Evolutionary conservation across 2,329 filamentous ascomycete species (phyloP).

Genomic region (Nothophaeocryptopus gaeumannii): DNA sequence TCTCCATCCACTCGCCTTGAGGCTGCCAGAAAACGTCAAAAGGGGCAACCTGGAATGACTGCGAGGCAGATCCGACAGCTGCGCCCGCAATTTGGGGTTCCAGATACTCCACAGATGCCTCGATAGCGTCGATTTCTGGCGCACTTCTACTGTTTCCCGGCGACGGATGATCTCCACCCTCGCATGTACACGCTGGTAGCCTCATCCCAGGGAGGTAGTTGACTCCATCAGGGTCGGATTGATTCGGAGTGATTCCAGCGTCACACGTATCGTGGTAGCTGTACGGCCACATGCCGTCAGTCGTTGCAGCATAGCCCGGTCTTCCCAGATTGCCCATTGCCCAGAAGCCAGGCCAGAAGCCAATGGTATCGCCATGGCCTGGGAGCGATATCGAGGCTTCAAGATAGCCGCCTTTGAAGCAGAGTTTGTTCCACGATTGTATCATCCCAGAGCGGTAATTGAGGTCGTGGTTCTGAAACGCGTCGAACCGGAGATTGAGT

Average conservation of each 20-base stretch:
- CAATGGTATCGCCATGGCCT: slow-evolving; percentile 62
- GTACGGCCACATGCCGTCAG: slow-evolving; percentile 72
- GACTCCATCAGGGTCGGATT: slow-evolving; percentile 65
- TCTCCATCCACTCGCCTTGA: slow-evolving; percentile 56
- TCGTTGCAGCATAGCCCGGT: slow-evolving; percentile 66
- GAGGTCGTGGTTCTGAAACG: slow-evolving; percentile 61
- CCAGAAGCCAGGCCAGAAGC: slow-evolving; percentile 76
- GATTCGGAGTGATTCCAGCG: slow-evolving; percentile 68
- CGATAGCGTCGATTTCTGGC: slow-evolving; percentile 70
- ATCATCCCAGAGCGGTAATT: slow-evolving; percentile 52
- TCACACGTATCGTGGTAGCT: slow-evolving; percentile 68
- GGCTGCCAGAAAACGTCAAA: slow-evolving; percentile 70
- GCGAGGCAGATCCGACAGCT: slow-evolving; percentile 58
- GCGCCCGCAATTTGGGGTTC: slow-evolving; percentile 46
- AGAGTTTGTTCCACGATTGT: slow-evolving; percentile 53
- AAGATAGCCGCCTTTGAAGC: slow-evolving; percentile 67
- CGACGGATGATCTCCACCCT: slow-evolving; percentile 61
- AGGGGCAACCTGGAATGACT: slow-evolving; percentile 65
- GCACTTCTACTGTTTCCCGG: slow-evolving; percentile 64
- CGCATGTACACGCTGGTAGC: slow-evolving; percentile 66
- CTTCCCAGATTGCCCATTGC: slow-evolving; percentile 70
- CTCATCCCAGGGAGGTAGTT: slow-evolving; percentile 68
- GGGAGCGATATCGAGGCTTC: slow-evolving; percentile 70
- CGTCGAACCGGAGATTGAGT: slow-evolving; percentile 61
- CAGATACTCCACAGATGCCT: slow-evolving; percentile 60